These are phyloP conservation scores for Microdochium trichocladiopsis DNA, from an alignment of 2,329 filamentous ascomycete species.

Conservation along the genomic window DNA sequence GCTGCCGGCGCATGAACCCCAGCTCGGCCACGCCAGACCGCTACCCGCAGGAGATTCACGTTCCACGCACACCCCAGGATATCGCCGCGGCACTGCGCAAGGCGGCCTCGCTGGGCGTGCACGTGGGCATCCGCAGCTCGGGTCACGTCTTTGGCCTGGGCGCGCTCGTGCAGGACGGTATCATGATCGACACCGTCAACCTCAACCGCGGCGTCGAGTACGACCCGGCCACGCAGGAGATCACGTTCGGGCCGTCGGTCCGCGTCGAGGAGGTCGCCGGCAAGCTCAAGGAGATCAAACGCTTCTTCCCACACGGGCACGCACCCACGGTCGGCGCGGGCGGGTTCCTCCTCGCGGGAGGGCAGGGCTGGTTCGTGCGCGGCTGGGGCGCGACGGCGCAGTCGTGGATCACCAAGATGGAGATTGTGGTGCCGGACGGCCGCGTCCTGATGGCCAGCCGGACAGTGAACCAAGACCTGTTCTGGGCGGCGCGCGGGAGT, in stretches of 20 bases:
- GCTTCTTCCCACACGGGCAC: constrained; percentile 17
- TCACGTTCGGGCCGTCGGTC: constrained; percentile 9
- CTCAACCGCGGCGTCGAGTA: constrained; percentile 9
- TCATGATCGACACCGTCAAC: constrained; percentile 10
- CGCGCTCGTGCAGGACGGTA: constrained; percentile 9
- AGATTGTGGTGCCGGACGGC: constrained; percentile 11
- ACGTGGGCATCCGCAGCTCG: constrained; percentile 8
- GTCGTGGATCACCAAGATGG: constrained; percentile 14
- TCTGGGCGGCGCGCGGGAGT: constrained; percentile 13
- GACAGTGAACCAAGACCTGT: constrained; percentile 10
- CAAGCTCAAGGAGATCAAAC: constrained; percentile 3
- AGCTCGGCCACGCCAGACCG: background rate
- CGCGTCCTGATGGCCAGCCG: constrained; percentile 5
- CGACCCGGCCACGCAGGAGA: constrained; percentile 7
- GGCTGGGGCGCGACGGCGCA: constrained; percentile 16
- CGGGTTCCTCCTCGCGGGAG: constrained; percentile 18
- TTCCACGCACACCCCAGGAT: background rate
- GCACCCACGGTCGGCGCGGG: constrained; percentile 14
- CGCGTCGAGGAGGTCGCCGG: constrained; percentile 6
- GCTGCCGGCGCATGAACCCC: background rate
- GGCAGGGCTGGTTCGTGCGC: constrained; percentile 18
- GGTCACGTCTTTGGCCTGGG: constrained; percentile 9
- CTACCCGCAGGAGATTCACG: constrained; percentile 1
- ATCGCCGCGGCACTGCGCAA: background rate
- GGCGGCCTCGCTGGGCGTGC: constrained; percentile 2